These are phyloP conservation scores for Rhizopus stolonifer DNA, from an alignment of 371 early-diverging fungal genomes.

Conservation along the genomic window DNA sequence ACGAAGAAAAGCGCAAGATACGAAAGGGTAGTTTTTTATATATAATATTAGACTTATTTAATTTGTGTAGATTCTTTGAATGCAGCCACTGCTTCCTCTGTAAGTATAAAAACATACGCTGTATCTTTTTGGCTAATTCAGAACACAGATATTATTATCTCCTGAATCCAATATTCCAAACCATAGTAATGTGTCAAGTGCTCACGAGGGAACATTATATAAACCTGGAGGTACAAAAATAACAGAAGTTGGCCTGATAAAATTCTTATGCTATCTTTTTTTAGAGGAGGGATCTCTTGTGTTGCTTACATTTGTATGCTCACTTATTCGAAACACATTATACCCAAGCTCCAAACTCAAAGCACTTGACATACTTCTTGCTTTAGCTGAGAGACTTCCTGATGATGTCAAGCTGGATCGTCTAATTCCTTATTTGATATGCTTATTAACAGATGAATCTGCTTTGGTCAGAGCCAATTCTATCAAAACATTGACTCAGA, in stretches of 20 bases:
- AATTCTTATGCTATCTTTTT: background rate
- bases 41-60: background rate
- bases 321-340: slow-evolving; percentile 68
- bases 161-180: slow-evolving; percentile 49
- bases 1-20: slow-evolving; percentile 8
- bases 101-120: slow-evolving; percentile 14
- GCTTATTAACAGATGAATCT: slow-evolving; percentile 67
- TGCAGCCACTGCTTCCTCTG: slow-evolving; percentile 38
- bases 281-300: slow-evolving; percentile 65
- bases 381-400: slow-evolving; percentile 62
- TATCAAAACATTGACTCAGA: slow-evolving; percentile 70
- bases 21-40: background rate
- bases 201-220: background rate
- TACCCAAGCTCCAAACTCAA: slow-evolving; percentile 73
- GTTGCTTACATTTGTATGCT: slow-evolving; percentile 65
- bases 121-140: background rate
- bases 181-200: slow-evolving; percentile 14
- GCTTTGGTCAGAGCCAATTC: slow-evolving; percentile 76
- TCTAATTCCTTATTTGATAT: slow-evolving; percentile 80
- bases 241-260: background rate
- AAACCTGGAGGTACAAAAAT: slow-evolving; percentile 15
- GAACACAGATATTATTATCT: slow-evolving; percentile 34
- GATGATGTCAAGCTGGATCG: slow-evolving; percentile 83
- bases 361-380: slow-evolving; percentile 77
- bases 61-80: slow-evolving; percentile 26